Evolutionary conservation across 1,284 basidiomycete species (phyloP).

Genomic region (Anthracocystis walkeri): DNA sequence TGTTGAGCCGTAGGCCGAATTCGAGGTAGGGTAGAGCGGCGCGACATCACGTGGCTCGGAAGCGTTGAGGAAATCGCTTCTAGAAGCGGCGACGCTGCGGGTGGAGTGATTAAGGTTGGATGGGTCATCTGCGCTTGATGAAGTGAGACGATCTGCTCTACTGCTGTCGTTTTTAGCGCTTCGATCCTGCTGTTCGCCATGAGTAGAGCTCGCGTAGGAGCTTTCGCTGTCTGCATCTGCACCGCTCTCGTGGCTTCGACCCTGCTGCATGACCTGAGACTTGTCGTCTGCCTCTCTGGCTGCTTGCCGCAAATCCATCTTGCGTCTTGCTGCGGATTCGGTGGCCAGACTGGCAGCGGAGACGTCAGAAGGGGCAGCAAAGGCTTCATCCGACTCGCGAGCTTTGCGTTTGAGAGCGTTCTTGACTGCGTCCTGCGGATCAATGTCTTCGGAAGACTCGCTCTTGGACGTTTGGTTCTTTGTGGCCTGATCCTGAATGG

Average conservation of each 20-base stretch:
- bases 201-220: conserved; percentile 30
- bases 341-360: background rate
- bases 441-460: conserved; percentile 35
- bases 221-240: conserved; percentile 53
- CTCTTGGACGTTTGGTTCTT: conserved; percentile 7
- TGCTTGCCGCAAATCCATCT: conserved; percentile 6
- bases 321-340: conserved; percentile 19
- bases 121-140: background rate
- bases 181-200: conserved; percentile 12
- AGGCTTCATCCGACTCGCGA: conserved; percentile 28
- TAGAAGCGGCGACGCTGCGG: conserved; percentile 32
- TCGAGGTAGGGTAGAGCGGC: conserved; percentile 19
- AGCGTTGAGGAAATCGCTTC: conserved; percentile 39
- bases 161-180: background rate
- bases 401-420: conserved; percentile 34
- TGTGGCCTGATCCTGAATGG: conserved; percentile 22
- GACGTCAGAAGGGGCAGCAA: background rate
- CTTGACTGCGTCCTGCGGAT: conserved; percentile 32
- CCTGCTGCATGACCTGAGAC: conserved; percentile 21
- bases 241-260: conserved; percentile 43
- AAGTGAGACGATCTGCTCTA: background rate
- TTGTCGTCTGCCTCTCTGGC: conserved; percentile 11
- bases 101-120: conserved; percentile 4
- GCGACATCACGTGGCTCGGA: conserved; percentile 40
- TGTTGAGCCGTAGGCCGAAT: conserved; percentile 7